These are phyloP conservation scores for Rhododendron mucronatum DNA, from an alignment of 148 eudicot genomes.

Conservation along the genomic window DNA sequence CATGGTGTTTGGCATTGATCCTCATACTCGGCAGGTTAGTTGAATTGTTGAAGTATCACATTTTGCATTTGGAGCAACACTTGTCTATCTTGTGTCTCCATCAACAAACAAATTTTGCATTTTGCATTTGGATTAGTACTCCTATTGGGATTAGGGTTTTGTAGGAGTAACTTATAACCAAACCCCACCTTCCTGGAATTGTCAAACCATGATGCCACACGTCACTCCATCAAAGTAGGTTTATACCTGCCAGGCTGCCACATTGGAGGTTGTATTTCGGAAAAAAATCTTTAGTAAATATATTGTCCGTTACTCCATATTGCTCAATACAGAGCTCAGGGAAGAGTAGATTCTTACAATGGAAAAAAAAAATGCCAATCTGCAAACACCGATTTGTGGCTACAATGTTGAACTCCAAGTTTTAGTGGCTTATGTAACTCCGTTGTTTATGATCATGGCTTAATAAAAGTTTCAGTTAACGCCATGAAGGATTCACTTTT, in stretches of 20 bases:
- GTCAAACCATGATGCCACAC: background rate
- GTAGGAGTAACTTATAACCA: background rate
- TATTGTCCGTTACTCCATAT: too few relatives aligned
- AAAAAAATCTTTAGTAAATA: background rate
- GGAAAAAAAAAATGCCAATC: background rate
- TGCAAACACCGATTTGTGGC: background rate
- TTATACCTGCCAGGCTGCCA: too few relatives aligned
- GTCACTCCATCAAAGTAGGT: background rate
- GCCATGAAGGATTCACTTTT: background rate
- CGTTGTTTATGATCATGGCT: background rate
- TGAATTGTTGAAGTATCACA: constrained; percentile 15
- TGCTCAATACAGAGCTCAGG: background rate
- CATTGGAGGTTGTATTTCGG: background rate
- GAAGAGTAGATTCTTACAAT: background rate
- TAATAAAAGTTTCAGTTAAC: background rate
- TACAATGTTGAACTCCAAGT: background rate
- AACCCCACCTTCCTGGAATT: background rate
- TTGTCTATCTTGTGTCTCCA: background rate
- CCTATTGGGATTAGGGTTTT: background rate
- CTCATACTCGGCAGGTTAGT: constrained; percentile 68
- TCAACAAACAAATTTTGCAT: background rate
- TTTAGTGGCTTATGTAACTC: background rate
- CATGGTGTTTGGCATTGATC: constrained; percentile 81
- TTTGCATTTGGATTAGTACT: background rate
- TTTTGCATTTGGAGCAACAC: background rate